Evolutionary conservation across 805 yeast genomes (phyloP).

Genomic region (Blastobotrys terrestris): DNA sequence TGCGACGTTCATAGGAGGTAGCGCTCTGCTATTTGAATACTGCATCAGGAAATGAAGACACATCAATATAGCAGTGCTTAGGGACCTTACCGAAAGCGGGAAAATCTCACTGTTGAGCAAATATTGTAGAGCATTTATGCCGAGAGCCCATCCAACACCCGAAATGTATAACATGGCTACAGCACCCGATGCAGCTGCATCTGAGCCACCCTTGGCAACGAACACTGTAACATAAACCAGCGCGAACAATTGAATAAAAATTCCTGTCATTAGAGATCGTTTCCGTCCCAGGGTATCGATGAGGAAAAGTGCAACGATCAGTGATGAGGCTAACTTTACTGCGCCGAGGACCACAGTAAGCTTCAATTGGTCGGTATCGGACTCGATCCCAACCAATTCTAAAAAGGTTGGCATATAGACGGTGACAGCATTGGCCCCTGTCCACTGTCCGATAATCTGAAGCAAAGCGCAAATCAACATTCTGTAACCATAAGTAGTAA

Average conservation of each 20-base stretch:
- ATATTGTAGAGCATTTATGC: slow-evolving; percentile 52
- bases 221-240: slow-evolving; percentile 44
- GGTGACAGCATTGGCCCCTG: slow-evolving; percentile 51
- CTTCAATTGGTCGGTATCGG: slow-evolving; percentile 34
- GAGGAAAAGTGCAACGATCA: slow-evolving; percentile 46
- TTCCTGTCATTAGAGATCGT: slow-evolving; percentile 42
- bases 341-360: slow-evolving; percentile 50
- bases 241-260: slow-evolving; percentile 38
- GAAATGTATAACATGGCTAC: slow-evolving; percentile 46
- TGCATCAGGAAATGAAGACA: slow-evolving; percentile 51
- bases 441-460: slow-evolving; percentile 52
- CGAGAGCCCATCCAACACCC: slow-evolving; percentile 55
- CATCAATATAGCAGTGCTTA: slow-evolving; percentile 49
- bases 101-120: slow-evolving; percentile 49
- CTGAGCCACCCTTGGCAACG: slow-evolving; percentile 38
- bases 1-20: slow-evolving; percentile 44
- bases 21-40: slow-evolving; percentile 50
- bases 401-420: slow-evolving; percentile 51
- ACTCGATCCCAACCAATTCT: slow-evolving; percentile 41
- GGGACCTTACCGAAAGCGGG: slow-evolving; percentile 44
- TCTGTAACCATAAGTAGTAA: slow-evolving; percentile 35
- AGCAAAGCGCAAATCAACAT: slow-evolving; percentile 37
- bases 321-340: slow-evolving; percentile 45
- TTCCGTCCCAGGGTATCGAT: slow-evolving; percentile 52
- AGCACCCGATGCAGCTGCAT: slow-evolving; percentile 36